Evolutionary conservation across 2,329 filamentous ascomycete genomes (phyloP).

Genomic region (Aspergillus cejpii): DNA sequence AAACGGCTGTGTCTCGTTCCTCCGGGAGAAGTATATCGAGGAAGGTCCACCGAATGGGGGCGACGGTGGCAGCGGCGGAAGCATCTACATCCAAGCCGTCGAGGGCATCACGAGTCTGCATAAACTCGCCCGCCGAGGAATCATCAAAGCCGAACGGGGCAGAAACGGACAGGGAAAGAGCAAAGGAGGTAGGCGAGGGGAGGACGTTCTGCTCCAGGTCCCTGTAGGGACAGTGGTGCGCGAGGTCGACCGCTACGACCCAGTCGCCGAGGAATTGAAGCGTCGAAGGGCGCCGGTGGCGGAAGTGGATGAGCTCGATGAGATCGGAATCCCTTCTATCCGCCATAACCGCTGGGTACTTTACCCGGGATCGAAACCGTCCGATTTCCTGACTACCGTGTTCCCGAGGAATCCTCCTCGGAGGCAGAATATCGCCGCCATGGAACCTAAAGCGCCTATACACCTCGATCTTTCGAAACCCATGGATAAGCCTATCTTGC

Average conservation of each 20-base stretch:
- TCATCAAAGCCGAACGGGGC: constrained; percentile 45
- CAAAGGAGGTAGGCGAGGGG: constrained; percentile 64
- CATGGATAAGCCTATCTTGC: constrained; percentile 74
- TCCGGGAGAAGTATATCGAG: constrained; percentile 81
- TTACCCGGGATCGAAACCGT: constrained; percentile 70
- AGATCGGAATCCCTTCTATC: constrained; percentile 37
- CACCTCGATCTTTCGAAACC: constrained; percentile 65
- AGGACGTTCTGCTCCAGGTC: constrained; percentile 81
- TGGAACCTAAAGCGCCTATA: constrained; percentile 68
- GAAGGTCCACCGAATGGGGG: constrained; percentile 91
- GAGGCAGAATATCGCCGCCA: constrained; percentile 52
- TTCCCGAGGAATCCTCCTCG: constrained; percentile 54
- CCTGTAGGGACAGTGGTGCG: constrained; percentile 87
- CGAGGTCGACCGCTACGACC: constrained; percentile 73
- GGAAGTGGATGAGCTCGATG: constrained; percentile 37
- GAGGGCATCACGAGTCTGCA: constrained; percentile 87
- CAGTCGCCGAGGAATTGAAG: constrained; percentile 60
- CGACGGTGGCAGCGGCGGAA: constrained; percentile 86
- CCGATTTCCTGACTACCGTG: constrained; percentile 56
- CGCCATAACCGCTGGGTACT: constrained; percentile 72
- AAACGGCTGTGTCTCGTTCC: constrained; percentile 88
- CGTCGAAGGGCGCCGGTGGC: constrained; percentile 39
- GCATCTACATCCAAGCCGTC: constrained; percentile 88
- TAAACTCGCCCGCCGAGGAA: constrained; percentile 72
- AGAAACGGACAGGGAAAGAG: constrained; percentile 45